Conservation (phyloP, 306 rosid species). For the Glycine latifolia region DNA sequence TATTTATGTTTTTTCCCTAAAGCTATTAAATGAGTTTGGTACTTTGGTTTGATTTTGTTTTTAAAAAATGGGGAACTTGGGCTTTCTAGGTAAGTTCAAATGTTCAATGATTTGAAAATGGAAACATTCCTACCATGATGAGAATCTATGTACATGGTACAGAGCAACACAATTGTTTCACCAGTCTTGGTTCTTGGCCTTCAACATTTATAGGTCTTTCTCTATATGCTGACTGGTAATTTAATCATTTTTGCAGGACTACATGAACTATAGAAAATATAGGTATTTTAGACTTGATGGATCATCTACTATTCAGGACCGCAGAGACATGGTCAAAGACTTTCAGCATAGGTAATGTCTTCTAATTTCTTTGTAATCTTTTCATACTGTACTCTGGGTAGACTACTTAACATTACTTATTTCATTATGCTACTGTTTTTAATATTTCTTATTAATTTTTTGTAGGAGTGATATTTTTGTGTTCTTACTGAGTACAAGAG, state of each 20-base stretch:
- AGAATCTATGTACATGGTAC: conserved; percentile 6
- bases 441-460: conserved; percentile 42
- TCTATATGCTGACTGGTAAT: conserved; percentile 37
- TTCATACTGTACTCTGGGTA: conserved; percentile 7
- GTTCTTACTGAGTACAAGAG: conserved; percentile 97
- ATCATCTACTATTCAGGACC: conserved; percentile 93
- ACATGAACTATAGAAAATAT: conserved; percentile 96
- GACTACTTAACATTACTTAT: conserved; percentile 33
- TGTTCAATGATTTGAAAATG: conserved; percentile 32
- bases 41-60: conserved; percentile 1
- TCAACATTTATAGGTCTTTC: not conserved
- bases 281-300: conserved; percentile 96
- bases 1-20: not conserved
- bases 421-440: conserved; percentile 22
- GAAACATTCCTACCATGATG: conserved; percentile 37
- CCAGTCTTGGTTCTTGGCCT: conserved; percentile 8
- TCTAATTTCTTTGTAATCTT: conserved; percentile 23
- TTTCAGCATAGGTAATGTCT: conserved; percentile 84
- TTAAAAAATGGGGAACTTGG: not conserved
- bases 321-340: conserved; percentile 98
- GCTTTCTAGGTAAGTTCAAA: conserved; percentile 2
- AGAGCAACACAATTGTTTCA: conserved; percentile 5
- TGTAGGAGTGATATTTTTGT: conserved; percentile 93
- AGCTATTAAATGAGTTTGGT: conserved; percentile 16
- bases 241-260: conserved; percentile 71